Conservation (phyloP, 2,329 filamentous ascomycete species). For the Magnaporthales sp. region DNA sequence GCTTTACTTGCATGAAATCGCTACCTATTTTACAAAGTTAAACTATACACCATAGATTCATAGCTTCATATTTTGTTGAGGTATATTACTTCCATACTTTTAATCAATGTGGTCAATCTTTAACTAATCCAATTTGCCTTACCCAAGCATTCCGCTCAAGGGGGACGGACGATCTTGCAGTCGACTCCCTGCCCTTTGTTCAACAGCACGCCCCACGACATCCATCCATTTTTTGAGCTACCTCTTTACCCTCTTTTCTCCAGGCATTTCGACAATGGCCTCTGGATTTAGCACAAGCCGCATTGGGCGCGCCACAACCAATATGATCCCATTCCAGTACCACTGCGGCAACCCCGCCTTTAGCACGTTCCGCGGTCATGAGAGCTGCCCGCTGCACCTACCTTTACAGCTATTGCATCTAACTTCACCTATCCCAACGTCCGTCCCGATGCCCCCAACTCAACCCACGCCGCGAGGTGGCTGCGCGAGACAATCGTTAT, state of each 20-base stretch:
- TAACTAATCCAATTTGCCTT: no score
- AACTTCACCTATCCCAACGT: background rate
- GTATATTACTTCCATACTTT: no score
- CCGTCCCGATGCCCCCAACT: background rate
- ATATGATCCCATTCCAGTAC: background rate
- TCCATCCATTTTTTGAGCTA: background rate
- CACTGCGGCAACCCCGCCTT: background rate
- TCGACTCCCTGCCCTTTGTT: background rate
- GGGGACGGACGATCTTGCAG: no score
- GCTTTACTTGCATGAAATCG: no score
- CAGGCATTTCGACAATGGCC: background rate
- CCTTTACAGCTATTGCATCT: background rate
- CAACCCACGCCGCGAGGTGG: background rate
- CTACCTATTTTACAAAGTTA: no score
- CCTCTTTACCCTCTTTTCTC: background rate
- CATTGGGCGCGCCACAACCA: background rate
- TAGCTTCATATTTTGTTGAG: no score
- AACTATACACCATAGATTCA: no score
- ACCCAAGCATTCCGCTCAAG: no score
- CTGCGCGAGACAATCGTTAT: background rate
- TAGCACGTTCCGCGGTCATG: background rate
- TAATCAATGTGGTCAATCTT: no score
- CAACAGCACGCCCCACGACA: background rate
- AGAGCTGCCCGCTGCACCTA: background rate
- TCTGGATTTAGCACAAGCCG: background rate